Conservation (phyloP, 2,329 filamentous ascomycete genomes). For the Reticulascus tulasneorum region DNA sequence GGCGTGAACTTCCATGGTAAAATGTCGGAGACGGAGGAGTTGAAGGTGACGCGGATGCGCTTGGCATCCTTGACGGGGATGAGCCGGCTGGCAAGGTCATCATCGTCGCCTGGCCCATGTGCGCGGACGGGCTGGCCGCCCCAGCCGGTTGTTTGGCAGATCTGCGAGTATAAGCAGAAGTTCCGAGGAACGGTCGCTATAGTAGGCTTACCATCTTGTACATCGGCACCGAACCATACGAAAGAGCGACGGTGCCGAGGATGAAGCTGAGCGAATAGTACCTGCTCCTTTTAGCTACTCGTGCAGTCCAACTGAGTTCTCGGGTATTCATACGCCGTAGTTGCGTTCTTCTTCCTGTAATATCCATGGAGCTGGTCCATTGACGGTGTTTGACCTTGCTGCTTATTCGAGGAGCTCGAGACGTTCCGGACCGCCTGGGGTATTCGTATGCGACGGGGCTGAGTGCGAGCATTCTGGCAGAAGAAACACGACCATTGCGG, state of each 20-base stretch:
- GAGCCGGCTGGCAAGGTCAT: conserved; percentile 71
- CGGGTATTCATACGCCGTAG: conserved; percentile 37
- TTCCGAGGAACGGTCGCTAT: conserved; percentile 4
- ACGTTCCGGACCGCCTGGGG: conserved; percentile 19
- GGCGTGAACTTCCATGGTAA: conserved; percentile 97
- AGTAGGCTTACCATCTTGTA: conserved; percentile 70
- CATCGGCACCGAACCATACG: conserved; percentile 79
- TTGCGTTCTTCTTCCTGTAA: conserved; percentile 65
- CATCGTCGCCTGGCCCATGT: conserved; percentile 49
- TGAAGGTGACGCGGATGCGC: conserved; percentile 93
- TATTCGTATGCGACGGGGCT: conserved; percentile 14
- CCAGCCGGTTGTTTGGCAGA: conserved; percentile 85
- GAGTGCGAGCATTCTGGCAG: conserved; percentile 29
- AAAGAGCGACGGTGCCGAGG: conserved; percentile 72
- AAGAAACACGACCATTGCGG: conserved; percentile 33
- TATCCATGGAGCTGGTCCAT: conserved; percentile 64
- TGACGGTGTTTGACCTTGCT: conserved; percentile 22
- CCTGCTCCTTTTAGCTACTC: conserved; percentile 34
- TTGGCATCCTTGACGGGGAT: conserved; percentile 75
- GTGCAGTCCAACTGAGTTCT: neutral
- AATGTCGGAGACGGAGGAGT: conserved; percentile 89
- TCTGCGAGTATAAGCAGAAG: conserved; percentile 41
- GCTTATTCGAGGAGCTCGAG: conserved; percentile 26
- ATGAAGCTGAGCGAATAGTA: conserved; percentile 76
- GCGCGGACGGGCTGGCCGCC: conserved; percentile 88